Conservation (phyloP, 2,329 filamentous ascomycete species). For the Fusarium bulbicola region DNA sequence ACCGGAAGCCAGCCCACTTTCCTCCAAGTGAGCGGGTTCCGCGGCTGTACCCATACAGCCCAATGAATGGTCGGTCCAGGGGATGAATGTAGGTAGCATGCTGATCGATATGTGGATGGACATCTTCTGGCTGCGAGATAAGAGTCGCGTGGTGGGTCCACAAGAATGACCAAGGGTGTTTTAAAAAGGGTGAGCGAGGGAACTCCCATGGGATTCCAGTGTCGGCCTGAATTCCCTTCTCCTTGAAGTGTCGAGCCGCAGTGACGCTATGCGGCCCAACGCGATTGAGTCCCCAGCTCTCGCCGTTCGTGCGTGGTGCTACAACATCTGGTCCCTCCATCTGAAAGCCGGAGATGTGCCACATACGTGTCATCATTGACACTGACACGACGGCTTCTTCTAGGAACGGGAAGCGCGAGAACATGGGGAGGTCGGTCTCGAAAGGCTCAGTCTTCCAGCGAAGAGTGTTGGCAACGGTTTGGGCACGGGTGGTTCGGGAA, state of each 20-base stretch:
- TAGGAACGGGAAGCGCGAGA: background rate
- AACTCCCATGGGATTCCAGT: background rate
- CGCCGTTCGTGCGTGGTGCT: background rate
- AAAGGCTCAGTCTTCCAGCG: background rate
- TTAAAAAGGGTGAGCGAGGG: background rate
- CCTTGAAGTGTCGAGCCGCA: background rate
- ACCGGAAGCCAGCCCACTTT: background rate
- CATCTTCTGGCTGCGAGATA: background rate
- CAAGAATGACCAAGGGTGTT: no score
- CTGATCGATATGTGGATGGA: accelerated
- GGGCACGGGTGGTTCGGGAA: background rate
- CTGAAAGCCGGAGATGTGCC: background rate
- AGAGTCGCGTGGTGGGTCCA: background rate
- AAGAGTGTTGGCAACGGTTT: background rate
- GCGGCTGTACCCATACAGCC: background rate
- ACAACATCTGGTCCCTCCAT: background rate
- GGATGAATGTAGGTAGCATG: accelerated
- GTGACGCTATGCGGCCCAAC: background rate
- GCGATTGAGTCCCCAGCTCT: background rate
- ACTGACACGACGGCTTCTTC: background rate
- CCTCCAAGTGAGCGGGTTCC: background rate
- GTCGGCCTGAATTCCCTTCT: background rate
- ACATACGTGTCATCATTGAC: background rate
- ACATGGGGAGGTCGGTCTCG: background rate
- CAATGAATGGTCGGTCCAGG: background rate